Base-by-base conservation (phyloP, 129 eudicot genomes). In the Artemisia argyi region DNA sequence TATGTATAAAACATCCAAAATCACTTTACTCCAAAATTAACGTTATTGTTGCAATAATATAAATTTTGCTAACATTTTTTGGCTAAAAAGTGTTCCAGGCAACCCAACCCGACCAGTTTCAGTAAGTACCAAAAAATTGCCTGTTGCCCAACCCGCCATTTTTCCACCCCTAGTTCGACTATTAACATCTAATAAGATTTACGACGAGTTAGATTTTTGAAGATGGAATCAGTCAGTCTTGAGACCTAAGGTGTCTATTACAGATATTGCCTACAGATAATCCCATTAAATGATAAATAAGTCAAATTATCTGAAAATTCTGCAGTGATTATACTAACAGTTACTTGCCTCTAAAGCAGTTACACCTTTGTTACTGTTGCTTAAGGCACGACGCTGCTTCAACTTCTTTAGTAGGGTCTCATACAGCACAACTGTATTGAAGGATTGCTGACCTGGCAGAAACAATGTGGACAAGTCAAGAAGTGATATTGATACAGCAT, bases 391-490 rank as follows among this genome's bases (percentile, higher is more conserved):
- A 47, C 78, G 84, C 55, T 83, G 69, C 83, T 80, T 90, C 77
- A 90, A 71, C 72, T 87, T 90, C 85, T 90, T 90, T 78, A 90
- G 73, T 56, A 90, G 77, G 70, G 97, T 90, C 75, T 90, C 97
- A 56, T 90, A 90, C 81, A 90, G 80, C 97, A 90, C 87, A 74
- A 90, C 77, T 90, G 97, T 80, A 90, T 85, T 65, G 97, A 83
- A 63, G 97, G 97, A 85, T 90, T 90, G 83, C 97, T 90, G 68
- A 90, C 97, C 97, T 90, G 80, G 52, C 55, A 28, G 65, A 46
- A 58, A 71, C 69, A 69, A 46, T 22, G 7, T 66, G 61, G 58
- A 67, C 30, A 39, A 39, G 44, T 39, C 44, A 39, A 64, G 39
- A 79, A 82, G 70, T 73, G 69, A 73, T 26, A 57, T 68, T 22